Evolutionary conservation across 768 basidiomycete genomes (phyloP), one percentile per base, ranked within the genome.

Genomic region (Tricholoma sp.): DNA sequence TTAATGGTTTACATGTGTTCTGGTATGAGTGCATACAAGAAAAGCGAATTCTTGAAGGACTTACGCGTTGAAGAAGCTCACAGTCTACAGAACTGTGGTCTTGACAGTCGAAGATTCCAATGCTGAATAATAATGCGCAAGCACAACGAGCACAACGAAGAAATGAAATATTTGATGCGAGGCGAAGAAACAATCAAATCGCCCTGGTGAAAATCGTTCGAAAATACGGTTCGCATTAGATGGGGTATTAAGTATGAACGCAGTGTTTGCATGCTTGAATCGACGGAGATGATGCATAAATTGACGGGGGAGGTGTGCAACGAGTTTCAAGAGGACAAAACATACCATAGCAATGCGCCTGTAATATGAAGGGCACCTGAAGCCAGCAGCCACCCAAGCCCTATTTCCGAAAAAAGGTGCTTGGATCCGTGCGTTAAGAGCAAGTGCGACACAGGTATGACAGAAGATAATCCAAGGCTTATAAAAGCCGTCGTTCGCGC

Each of bases 141-240:
- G 69, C 34, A 86, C 88, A 9, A 88, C 90, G 22, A 85, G 70
- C 54, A 92, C 76, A 35, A 95, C 92, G 64, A 81, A 84, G 59
- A 85, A 69, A 67, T 95, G 94, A 71, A 97, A 95, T 63, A 96
- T 88, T 71, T 95, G 91, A 74, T 96, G 94, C 18, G 89, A 92
- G 0, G 89, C 81, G 55, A 85, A 79, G 64, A 91, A 80, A 64
- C 81, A 79, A 72, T 94, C 92, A 71, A 94, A 94, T 61, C 71
- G 81, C 35, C 92, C 91, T 5, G 91, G 91, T 6, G 77, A 73
- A 59, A 85, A 72, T 37, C 83, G 77, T 65, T 95, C 93, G 45
- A 92, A 93, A 55, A 92, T 79, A 51, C 91, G 83, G 66, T 87
- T 86, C 50, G 91, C 91, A 72, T 93, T 95, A 70, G 21, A 67